These are phyloP conservation scores for Penicillium sp. DNA, from an alignment of 2,329 filamentous ascomycete species.

Conservation along the genomic window DNA sequence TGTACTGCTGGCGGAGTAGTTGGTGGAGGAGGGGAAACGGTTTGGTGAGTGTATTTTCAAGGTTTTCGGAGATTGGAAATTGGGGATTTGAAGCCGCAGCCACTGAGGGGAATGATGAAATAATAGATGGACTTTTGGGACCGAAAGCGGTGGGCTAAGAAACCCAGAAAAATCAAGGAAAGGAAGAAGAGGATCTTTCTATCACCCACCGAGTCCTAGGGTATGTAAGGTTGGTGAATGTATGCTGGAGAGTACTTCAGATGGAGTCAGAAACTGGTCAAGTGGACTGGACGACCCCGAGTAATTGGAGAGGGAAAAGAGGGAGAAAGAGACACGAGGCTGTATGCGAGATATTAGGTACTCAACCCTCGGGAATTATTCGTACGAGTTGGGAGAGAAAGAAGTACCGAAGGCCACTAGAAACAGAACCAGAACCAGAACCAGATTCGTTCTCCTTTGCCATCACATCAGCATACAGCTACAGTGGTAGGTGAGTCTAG, in stretches of 20 bases:
- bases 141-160: constrained; percentile 15
- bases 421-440: background rate
- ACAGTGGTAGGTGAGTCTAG: no score
- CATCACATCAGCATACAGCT: no score
- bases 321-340: background rate
- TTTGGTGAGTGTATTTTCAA: background rate
- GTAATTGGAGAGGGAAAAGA: background rate
- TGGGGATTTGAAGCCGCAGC: background rate
- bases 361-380: background rate
- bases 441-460: no score
- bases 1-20: no score
- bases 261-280: background rate
- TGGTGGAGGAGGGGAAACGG: background rate
- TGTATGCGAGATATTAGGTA: background rate
- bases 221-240: background rate
- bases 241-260: background rate
- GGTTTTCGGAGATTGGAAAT: background rate
- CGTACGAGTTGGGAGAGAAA: background rate
- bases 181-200: no score
- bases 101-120: constrained; percentile 13
- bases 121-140: background rate
- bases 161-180: background rate
- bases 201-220: no score
- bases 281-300: background rate
- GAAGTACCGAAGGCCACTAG: background rate